Evolutionary conservation across 805 yeast species (phyloP), one percentile per base, ranked within the genome.

Genomic region (Osmozyma mogii): DNA sequence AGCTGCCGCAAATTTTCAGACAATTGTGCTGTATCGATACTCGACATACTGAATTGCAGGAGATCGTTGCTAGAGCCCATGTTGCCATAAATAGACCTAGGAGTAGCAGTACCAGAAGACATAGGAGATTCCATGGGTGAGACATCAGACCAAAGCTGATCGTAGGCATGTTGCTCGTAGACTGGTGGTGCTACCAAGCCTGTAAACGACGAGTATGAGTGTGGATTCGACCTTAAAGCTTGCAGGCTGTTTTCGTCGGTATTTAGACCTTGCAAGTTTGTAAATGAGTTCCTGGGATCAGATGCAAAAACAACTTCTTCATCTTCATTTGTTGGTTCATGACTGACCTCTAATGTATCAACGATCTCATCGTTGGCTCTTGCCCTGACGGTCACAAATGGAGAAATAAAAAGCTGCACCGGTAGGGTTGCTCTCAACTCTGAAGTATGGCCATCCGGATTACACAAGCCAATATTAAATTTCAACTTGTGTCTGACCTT

Each of bases 351-450:
- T 15, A 12, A 23, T 10, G 8, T 13, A 9, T 9, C 13, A 6
- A 5, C 17, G 6, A 9, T 7, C 15, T 40, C 42, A 10, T 48
- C 54, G 5, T 52, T 58, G 16, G 45, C 53, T 37, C 52, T 61
- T 2, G 80, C 78, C 11, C 72, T 62, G 11, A 89, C 65, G 1
- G 89, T 72, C 4, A 92, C 82, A 51, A 83, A 82, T 5, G 97
- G 96, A 4, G 75, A 67, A 15, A 85, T 78, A 52, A 80, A 84
- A 19, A 84, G 52, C 17, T 68, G 71, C 4, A 89, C 65, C 0
- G 97, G 97, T 38, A 89, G 61, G 0, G 96, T 80, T 0, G 96
- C 96, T 18, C 97, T 66, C 29, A 89, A 63, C 52, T 88, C 96
- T 1, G 96, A 84, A 3, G 80, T 77, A 49, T 89, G 97, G 3